These are phyloP conservation scores for Neurospora sp. DNA, from an alignment of 495 filamentous ascomycete species.

Conservation along the genomic window DNA sequence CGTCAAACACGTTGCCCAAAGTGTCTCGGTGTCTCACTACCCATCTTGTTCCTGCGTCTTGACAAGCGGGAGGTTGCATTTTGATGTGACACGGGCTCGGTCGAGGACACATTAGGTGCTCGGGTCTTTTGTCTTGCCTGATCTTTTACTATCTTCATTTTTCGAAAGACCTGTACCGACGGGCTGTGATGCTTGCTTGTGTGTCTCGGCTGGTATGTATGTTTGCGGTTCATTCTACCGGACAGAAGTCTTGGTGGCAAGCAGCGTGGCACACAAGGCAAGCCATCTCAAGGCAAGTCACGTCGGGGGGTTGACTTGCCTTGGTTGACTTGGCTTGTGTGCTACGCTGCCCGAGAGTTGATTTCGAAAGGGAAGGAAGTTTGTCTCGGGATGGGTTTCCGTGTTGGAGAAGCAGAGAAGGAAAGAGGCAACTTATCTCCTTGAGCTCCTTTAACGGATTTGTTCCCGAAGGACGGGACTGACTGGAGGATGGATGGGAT, in stretches of 20 bases:
- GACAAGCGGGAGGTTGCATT: not conserved
- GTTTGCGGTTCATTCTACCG: not conserved
- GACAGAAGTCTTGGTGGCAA: not conserved
- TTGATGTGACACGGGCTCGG: not conserved
- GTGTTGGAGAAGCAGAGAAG: not conserved
- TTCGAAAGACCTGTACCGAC: not conserved
- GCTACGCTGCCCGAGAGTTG: no score
- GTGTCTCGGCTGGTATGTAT: not conserved
- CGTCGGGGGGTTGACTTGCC: no score
- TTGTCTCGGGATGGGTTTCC: not conserved
- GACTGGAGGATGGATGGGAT: not conserved
- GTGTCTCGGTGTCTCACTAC: not conserved
- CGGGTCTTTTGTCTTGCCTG: not conserved
- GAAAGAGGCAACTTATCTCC: not conserved
- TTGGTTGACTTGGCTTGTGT: no score
- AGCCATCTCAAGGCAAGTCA: no score
- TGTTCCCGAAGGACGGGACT: not conserved
- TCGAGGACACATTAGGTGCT: not conserved
- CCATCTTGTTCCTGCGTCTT: not conserved
- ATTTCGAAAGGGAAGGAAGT: not conserved
- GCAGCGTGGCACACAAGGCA: no score
- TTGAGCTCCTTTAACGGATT: not conserved
- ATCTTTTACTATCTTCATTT: not conserved
- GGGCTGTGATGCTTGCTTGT: not conserved
- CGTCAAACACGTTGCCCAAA: not conserved